phyloP scores from a whole-genome alignment of 805 yeast species.

The Candida khao-thaluensis region DNA sequence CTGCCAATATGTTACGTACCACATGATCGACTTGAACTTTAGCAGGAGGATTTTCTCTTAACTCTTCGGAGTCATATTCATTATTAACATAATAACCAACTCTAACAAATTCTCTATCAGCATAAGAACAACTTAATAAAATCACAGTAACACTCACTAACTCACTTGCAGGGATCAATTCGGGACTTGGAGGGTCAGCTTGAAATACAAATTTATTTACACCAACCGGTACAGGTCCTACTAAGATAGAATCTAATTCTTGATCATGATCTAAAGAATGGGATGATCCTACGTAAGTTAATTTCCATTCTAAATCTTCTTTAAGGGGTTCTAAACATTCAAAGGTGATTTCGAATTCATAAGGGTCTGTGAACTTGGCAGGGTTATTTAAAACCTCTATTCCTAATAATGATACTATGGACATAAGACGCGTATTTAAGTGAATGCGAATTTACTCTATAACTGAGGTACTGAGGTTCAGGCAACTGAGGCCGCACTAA shows the following conservation, averaged over 20 bases:
- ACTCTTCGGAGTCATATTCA: conserved; percentile 91
- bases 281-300: conserved; percentile 95
- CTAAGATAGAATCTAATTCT: conserved; percentile 92
- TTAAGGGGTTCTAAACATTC: conserved; percentile 92
- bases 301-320: conserved; percentile 95
- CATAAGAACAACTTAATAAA: conserved; percentile 86
- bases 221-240: conserved; percentile 98
- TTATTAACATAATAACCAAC: conserved; percentile 98
- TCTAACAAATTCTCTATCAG: conserved; percentile 90
- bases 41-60: conserved; percentile 89
- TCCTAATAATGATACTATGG: conserved; percentile 88
- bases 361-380: conserved; percentile 88
- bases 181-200: conserved; percentile 97
- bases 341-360: conserved; percentile 95
- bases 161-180: conserved; percentile 92
- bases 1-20: conserved; percentile 90
- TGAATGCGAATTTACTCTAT: neutral
- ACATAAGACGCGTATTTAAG: conserved; percentile 49
- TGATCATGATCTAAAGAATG: conserved; percentile 95
- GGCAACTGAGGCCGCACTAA: no score
- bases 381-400: conserved; percentile 93
- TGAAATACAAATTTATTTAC: conserved; percentile 87
- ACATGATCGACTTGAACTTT: conserved; percentile 93
- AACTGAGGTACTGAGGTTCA: neutral
- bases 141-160: conserved; percentile 94